Evolutionary conservation across 306 rosid species (phyloP), one percentile per base, ranked within the genome.

Genomic region (Geum urbanum): DNA sequence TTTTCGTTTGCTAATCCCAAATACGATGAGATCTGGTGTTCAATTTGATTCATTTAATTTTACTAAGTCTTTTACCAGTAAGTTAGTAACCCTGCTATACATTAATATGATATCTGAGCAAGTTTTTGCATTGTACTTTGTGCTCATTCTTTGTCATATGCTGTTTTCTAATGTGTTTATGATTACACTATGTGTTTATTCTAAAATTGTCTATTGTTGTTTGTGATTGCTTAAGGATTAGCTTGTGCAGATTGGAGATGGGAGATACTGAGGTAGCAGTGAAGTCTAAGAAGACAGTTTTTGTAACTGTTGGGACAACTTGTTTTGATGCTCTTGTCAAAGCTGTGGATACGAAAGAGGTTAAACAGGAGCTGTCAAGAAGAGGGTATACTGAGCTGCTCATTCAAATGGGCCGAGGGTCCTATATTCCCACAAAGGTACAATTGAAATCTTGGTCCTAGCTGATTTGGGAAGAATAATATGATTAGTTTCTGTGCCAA

Each of bases 281-380:
- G 16, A 72, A 78, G 63, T 39, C 45, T 13, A 82, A 49, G 61
- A 84, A 74, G 67, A 80, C 75, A 16, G 94, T 88, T 63, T 90
- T 92, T 35, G 92, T 90, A 6, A 90, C 96, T 0, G 94, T 92
- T 14, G 98, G 98, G 74, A 90, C 98, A 0, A 88, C 98, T 39
- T 46, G 74, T 79, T 92, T 92, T 60, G 98, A 92, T 59, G 81
- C 96, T 71, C 88, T 90, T 4, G 96, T 90, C 60, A 83, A 69
- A 78, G 83, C 83, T 0, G 79, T 88, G 60, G 91, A 90, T 65
- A 73, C 81, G 20, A 24, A 45, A 5, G 78, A 56, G 6, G 88
- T 90, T 51, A 78, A 87, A 71, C 59, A 83, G 32, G 86, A 80
- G 69, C 70, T 92, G 59, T 63, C 64, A 18, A 75, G 77, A 61